These are phyloP conservation scores for Galerina marginata DNA, from an alignment of 768 basidiomycete species.

Conservation along the genomic window DNA sequence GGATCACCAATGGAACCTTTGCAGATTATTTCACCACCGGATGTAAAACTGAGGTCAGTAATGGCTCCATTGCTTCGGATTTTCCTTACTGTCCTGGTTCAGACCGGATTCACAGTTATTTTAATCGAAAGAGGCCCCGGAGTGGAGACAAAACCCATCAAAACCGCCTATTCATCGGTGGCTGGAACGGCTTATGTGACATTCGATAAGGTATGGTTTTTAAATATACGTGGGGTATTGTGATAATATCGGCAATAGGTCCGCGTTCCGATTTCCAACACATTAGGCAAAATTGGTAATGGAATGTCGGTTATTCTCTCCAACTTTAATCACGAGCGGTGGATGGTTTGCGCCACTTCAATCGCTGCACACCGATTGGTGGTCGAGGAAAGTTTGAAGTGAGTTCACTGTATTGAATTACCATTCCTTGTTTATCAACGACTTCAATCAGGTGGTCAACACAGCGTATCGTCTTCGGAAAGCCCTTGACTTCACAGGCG, in stretches of 20 bases:
- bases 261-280: slow-evolving; percentile 85
- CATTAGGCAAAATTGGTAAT: slow-evolving; percentile 83
- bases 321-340: slow-evolving; percentile 91
- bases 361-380: slow-evolving; percentile 78
- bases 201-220: slow-evolving; percentile 63
- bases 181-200: slow-evolving; percentile 91
- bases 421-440: slow-evolving; percentile 5
- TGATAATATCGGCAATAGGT: slow-evolving; percentile 36
- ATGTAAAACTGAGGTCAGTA: slow-evolving; percentile 69
- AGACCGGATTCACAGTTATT: slow-evolving; percentile 79
- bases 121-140: slow-evolving; percentile 74
- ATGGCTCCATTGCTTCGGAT: slow-evolving; percentile 1
- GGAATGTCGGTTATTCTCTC: slow-evolving; percentile 85
- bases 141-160: slow-evolving; percentile 86
- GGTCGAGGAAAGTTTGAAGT: slow-evolving; percentile 93
- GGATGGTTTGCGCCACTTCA: slow-evolving; percentile 81
- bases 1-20: slow-evolving; percentile 90
- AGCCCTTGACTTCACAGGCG: slow-evolving; percentile 79
- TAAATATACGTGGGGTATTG: slow-evolving; percentile 7
- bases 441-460: slow-evolving; percentile 71
- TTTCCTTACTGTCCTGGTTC: background rate
- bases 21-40: slow-evolving; percentile 86
- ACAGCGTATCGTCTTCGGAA: slow-evolving; percentile 90
- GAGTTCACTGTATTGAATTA: slow-evolving; percentile 18
- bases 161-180: slow-evolving; percentile 89